A percentile compares a stretch with the other conserved stretches of the same genome.
Conservation (phyloP, 306 rosid genomes). For the Carpinus viminea region DNA sequence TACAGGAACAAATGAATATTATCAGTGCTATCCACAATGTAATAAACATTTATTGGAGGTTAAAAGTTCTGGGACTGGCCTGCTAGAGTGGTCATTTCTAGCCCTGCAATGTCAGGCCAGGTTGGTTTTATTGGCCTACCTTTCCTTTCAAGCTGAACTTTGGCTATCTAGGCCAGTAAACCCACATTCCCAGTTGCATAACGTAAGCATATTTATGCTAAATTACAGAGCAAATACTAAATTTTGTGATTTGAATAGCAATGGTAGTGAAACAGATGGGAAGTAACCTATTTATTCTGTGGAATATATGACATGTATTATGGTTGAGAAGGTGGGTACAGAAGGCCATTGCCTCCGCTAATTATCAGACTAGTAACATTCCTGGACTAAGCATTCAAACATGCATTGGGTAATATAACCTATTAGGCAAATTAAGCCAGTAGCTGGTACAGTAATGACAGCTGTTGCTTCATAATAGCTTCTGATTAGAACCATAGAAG, state of each 20-base stretch:
- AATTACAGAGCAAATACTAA: not conserved
- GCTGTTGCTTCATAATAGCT: not conserved
- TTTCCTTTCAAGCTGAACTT: not conserved
- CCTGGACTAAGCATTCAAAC: not conserved
- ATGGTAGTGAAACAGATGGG: not conserved
- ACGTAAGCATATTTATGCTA: not conserved
- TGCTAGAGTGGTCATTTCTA: slow-evolving; percentile 2
- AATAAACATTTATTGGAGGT: not conserved
- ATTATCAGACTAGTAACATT: slow-evolving; percentile 6
- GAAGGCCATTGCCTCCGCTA: not conserved
- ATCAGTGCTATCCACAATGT: slow-evolving; percentile 4
- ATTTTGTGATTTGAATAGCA: not conserved
- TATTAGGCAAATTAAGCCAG: not conserved
- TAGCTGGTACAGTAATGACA: not conserved
- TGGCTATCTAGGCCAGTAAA: not conserved
- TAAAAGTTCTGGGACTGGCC: slow-evolving; percentile 7
- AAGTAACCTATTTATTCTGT: not conserved
- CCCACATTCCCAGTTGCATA: not conserved
- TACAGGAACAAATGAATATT: slow-evolving; percentile 12
- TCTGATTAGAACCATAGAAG: not conserved
- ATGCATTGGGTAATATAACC: not conserved
- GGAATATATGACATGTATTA: not conserved
- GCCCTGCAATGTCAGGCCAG: slow-evolving; percentile 7
- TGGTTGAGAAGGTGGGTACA: slow-evolving; percentile 7
- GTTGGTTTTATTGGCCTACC: not conserved